These are phyloP conservation scores for Desmodesmus armatus DNA, from an alignment of 139 green algal species.

Conservation along the genomic window DNA sequence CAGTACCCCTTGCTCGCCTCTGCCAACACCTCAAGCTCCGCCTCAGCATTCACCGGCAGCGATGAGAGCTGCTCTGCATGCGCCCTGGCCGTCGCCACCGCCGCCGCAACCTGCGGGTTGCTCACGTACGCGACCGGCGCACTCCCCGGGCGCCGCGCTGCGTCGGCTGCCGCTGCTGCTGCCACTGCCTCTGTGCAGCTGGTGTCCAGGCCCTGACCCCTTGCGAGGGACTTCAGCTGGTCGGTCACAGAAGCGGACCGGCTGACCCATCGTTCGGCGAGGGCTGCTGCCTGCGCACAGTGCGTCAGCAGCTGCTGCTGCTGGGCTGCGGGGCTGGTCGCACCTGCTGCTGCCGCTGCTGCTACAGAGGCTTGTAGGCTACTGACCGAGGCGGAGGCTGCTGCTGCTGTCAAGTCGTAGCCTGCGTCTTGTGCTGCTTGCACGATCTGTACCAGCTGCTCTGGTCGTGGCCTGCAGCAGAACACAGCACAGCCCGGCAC, in stretches of 20 bases:
- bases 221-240: not conserved
- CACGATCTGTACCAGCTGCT: too few species aligned
- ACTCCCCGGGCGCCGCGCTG: not conserved
- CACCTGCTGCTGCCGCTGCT: not conserved
- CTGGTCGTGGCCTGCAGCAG: too few species aligned
- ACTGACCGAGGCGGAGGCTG: too few species aligned
- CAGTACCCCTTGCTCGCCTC: constrained; percentile 71
- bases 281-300: not conserved
- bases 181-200: not conserved
- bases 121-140: not conserved
- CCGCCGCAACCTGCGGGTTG: constrained; percentile 1
- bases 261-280: too few species aligned
- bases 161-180: constrained; percentile 18
- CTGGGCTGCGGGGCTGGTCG: not conserved
- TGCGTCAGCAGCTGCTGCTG: too few species aligned
- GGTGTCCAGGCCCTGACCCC: not conserved
- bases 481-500: too few species aligned
- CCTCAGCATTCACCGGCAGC: not conserved
- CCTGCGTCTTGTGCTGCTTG: constrained; percentile 7
- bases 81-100: not conserved
- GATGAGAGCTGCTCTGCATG: not conserved
- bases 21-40: constrained; percentile 30
- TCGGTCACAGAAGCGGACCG: too few species aligned
- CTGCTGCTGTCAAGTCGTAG: too few species aligned
- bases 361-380: not conserved